phyloP scores from a whole-genome alignment of 108 stramenopile genomes.

The Pseudonitzschia pungens region DNA sequence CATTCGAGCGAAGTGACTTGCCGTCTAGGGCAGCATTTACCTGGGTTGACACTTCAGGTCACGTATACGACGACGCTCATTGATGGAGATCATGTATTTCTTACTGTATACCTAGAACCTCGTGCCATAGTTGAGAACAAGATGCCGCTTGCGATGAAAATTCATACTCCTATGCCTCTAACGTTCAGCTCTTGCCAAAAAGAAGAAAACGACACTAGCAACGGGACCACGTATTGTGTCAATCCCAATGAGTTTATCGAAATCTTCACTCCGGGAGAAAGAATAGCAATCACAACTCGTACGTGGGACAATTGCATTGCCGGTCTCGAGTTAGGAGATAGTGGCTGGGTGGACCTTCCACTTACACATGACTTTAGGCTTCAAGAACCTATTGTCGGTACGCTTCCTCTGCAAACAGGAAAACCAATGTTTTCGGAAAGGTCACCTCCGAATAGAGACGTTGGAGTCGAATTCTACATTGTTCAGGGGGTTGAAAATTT shows the following conservation, averaged over 20 bases:
- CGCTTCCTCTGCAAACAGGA: slow-evolving; percentile 54
- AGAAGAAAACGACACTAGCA: slow-evolving; percentile 16
- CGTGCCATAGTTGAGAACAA: slow-evolving; percentile 65
- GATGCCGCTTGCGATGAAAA: slow-evolving; percentile 55
- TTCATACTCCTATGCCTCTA: slow-evolving; percentile 84
- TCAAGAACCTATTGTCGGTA: slow-evolving; percentile 60
- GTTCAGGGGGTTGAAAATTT: slow-evolving; percentile 51
- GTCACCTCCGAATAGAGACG: neutral
- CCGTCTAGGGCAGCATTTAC: neutral
- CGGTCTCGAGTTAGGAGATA: slow-evolving; percentile 66
- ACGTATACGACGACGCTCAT: slow-evolving; percentile 47
- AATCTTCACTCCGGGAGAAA: slow-evolving; percentile 79
- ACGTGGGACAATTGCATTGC: slow-evolving; percentile 65
- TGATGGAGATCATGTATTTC: slow-evolving; percentile 46
- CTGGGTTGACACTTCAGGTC: slow-evolving; percentile 47
- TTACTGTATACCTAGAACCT: slow-evolving; percentile 66
- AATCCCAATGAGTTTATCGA: slow-evolving; percentile 57
- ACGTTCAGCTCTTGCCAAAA: slow-evolving; percentile 43
- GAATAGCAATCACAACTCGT: slow-evolving; percentile 65
- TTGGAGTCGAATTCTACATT: slow-evolving; percentile 66
- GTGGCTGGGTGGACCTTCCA: slow-evolving; percentile 75
- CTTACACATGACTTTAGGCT: slow-evolving; percentile 51
- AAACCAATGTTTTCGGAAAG: slow-evolving; percentile 17
- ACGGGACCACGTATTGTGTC: slow-evolving; percentile 43
- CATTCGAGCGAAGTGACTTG: slow-evolving; percentile 29